Base-by-base conservation (phyloP, 169 alveolate species). In the Plasmodium vivax region DNA sequence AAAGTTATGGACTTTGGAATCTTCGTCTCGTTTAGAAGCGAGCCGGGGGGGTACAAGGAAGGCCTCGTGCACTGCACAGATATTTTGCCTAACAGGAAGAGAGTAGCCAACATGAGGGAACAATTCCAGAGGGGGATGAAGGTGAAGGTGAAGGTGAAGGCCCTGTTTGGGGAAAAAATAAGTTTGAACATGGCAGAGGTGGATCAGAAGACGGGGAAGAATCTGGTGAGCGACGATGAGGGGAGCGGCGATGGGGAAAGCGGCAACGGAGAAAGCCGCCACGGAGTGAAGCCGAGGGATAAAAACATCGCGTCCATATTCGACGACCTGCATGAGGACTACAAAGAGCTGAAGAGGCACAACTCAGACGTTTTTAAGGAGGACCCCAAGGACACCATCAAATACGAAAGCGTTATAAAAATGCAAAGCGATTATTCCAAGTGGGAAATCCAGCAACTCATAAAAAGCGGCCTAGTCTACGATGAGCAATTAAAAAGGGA, bases 161-260 rank as follows among this genome's bases (percentile, higher is more conserved):
- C 88, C 0, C 72, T 92, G 1, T 84, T 83, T 23, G 93, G 96
- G n/a, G 92, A 93, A 14, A 95, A 96, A 74, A 92, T 97, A n/a
- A 94, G 97, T 7, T 93, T 97, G 45, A 93, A 97, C n/a, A 97
- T 97, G 98, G 91, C 97, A 2, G 97, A 96, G n/a, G 97, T 96
- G 6, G 97, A 96, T 90, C 98, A 97, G 47, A 84, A 83, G 9
- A 95, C 98, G 0, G 98, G 98, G 2, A 36, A 79, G 68, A 97
- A 96, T 85, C 27, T 82, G 30, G 94, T 54, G 8, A 45, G 36
- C 81, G 93, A 47, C 38, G 84, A 90, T 9, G 74, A 58, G 8
- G 45, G 14, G 0, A 38, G 16, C 1, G 23, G 19, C 0, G 32
- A 30, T 10, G 38, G 4, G 23, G 58, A 51, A 82, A 71, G 10